Evolutionary conservation across 2,329 filamentous ascomycete genomes (phyloP), one percentile per base, ranked within the genome.

Genomic region (Penicillium fuscoglaucum): DNA sequence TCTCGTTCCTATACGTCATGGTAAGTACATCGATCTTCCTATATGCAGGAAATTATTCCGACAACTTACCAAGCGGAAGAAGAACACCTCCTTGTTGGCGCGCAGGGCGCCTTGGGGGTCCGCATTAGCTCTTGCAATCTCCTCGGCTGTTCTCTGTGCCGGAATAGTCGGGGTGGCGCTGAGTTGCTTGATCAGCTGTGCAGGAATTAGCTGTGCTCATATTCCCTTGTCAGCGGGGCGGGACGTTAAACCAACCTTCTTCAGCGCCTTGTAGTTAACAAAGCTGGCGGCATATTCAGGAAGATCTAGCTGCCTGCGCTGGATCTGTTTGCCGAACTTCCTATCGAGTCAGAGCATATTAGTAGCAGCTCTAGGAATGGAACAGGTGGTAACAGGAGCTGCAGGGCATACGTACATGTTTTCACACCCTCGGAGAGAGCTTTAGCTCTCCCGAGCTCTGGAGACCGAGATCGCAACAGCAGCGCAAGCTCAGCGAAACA

Each of bases 301-400:
- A 60, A 99, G 93, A 77, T 99, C 95, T 72, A 99, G 90, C 84
- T 99, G 95, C 75, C 93, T 89, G 83, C 96, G 96, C 82, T 98
- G 95, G 68, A 99, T 96, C 76, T 97, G 91, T 83, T 99, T 99
- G 78, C 95, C 95, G 82, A 99, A 99, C 86, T 99, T 99, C 95
- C 93, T 99, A 71, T 57, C 53, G 17, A 33, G 19, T 37, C 29
- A 28, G 4, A n/a, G 17, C 26, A 55, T 58, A 44, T 58, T 44
- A 58, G 55, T 15, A 37, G 1, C n/a, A 24, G 24, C 6, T 52
- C 39, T n/a, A 44, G 21, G 17, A 9, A 21, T 26, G 6, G 6
- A 13, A 37, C 15, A 15, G 5, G 28, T 19, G 15, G 2, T 6
- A 5, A 9, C 15, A 28, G 24, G 17, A n/a, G 17, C 28, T 3